Evolutionary conservation across 208 protist genomes (phyloP).

Genomic region (Trypanosoma cruzi): DNA sequence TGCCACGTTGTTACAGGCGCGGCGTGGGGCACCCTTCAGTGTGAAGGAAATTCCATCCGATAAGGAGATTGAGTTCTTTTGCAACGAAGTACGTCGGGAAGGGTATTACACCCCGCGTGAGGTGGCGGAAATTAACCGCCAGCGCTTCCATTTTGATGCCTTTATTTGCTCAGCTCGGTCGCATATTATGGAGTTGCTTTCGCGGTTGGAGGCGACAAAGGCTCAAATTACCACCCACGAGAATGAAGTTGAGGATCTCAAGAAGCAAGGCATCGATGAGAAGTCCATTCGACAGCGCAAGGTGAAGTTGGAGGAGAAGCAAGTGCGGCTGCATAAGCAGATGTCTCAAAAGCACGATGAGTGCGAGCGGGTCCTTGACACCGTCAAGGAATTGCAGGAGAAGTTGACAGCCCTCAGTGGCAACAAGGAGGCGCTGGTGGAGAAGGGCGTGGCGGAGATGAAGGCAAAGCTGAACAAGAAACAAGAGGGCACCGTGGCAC

Average conservation of each 20-base stretch:
- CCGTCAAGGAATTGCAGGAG: not conserved
- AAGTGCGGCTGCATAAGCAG: conserved; percentile 14
- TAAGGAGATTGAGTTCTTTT: conserved; percentile 10
- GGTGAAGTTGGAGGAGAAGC: not conserved
- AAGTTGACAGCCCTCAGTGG: not conserved
- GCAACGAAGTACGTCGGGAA: conserved; percentile 10
- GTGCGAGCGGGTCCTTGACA: conserved; percentile 7
- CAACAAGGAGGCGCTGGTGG: conserved; percentile 14
- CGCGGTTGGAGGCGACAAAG: not conserved
- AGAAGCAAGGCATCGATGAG: conserved; percentile 17
- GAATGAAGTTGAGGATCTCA: not conserved
- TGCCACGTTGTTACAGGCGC: not conserved
- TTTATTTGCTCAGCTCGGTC: not conserved
- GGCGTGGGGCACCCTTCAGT: not conserved
- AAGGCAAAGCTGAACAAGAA: conserved; percentile 10
- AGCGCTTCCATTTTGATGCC: conserved; percentile 5
- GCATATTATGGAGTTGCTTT: conserved; percentile 4
- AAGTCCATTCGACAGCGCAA: conserved; percentile 2
- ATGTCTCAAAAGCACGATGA: conserved; percentile 14
- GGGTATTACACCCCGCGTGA: conserved; percentile 23
- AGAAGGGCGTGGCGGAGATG: conserved; percentile 8
- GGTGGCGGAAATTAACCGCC: conserved; percentile 11
- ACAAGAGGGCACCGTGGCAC: conserved; percentile 6
- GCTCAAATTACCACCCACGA: not conserved
- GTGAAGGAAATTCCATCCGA: conserved; percentile 12